These are phyloP conservation scores for Penicillium vulpinum DNA, from an alignment of 2,329 filamentous ascomycete genomes.

Conservation along the genomic window DNA sequence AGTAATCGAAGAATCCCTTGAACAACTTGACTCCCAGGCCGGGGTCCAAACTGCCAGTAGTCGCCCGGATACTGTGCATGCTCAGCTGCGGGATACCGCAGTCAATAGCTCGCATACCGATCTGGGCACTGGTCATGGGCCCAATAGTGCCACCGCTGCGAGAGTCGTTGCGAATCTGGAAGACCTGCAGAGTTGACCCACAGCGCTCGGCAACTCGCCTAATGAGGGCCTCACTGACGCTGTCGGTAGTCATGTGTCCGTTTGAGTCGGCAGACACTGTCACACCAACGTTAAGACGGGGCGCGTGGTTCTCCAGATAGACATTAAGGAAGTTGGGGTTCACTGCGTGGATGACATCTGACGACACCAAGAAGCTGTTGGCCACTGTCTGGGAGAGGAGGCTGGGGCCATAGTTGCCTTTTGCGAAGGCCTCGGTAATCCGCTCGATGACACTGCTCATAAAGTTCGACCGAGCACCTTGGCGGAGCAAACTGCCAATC, in stretches of 20 bases:
- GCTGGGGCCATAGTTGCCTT: constrained; percentile 48
- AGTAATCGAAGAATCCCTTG: constrained; percentile 83
- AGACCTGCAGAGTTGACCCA: constrained; percentile 73
- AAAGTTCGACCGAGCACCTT: constrained; percentile 89
- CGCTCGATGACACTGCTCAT: constrained; percentile 78
- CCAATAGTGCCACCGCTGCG: constrained; percentile 93
- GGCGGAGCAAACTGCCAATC: constrained; percentile 85
- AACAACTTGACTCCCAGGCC: constrained; percentile 86
- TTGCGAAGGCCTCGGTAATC: constrained; percentile 65
- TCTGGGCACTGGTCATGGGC: constrained; percentile 76
- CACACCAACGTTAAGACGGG: constrained; percentile 84
- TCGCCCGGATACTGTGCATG: constrained; percentile 92
- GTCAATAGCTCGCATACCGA: constrained; percentile 81
- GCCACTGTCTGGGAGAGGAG: constrained; percentile 80
- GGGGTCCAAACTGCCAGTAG: constrained; percentile 80
- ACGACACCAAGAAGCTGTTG: constrained; percentile 86
- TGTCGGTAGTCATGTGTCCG: constrained; percentile 94
- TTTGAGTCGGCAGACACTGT: constrained; percentile 79
- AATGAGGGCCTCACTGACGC: constrained; percentile 77
- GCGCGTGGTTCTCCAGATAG: constrained; percentile 83
- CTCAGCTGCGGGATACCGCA: constrained; percentile 87
- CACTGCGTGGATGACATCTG: constrained; percentile 89
- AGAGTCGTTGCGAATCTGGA: constrained; percentile 93
- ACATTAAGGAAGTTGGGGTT: constrained; percentile 88
- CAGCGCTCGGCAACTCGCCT: constrained; percentile 74